phyloP scores from a whole-genome alignment of 164 flowering plant genomes.

The Litsea cubeba region DNA sequence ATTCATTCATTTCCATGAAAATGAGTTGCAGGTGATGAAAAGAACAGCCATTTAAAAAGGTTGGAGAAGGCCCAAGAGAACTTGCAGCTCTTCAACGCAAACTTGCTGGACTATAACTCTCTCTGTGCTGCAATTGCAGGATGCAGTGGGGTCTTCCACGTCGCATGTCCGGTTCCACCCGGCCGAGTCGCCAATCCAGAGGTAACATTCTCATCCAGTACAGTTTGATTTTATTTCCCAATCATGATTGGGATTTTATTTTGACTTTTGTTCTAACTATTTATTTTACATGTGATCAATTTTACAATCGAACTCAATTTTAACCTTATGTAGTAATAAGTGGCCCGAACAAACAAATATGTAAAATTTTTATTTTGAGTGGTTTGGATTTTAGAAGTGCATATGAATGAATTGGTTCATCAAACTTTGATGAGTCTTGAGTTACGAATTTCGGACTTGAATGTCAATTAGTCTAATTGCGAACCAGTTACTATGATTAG shows the following conservation, averaged over 20 bases:
- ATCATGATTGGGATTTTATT: neutral
- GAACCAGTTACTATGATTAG: too few relatives aligned
- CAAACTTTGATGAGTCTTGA: too few relatives aligned
- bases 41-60: constrained; percentile 42
- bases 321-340: too few relatives aligned
- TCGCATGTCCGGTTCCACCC: constrained; percentile 51
- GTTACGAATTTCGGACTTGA: too few relatives aligned
- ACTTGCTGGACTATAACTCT: constrained; percentile 40
- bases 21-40: constrained; percentile 29
- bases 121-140: constrained; percentile 41
- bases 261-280: too few relatives aligned
- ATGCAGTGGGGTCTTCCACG: constrained; percentile 55
- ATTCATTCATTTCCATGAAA: neutral
- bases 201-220: constrained; percentile 19
- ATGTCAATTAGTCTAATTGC: too few relatives aligned
- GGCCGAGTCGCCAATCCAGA: constrained; percentile 35
- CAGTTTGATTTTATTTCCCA: neutral
- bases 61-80: constrained; percentile 39
- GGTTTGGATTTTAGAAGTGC: too few relatives aligned
- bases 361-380: too few relatives aligned
- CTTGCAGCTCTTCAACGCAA: constrained; percentile 47
- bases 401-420: too few relatives aligned
- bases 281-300: too few relatives aligned
- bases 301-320: too few relatives aligned
- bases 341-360: too few relatives aligned